Conservation (phyloP, 2,329 filamentous ascomycete species). For the Neofusicoccum parvum region DNA sequence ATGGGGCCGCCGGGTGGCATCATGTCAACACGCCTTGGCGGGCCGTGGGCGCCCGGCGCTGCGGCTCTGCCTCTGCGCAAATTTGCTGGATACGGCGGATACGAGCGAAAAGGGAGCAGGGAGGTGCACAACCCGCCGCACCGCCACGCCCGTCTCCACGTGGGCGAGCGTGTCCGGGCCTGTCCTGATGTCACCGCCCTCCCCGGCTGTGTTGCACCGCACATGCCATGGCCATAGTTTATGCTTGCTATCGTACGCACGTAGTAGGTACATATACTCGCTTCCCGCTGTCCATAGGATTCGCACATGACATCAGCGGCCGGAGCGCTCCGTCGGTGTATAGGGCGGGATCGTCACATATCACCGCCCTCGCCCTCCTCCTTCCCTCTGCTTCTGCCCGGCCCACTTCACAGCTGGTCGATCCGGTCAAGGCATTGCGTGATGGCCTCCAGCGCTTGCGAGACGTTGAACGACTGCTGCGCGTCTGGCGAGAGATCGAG, state of each 20-base stretch:
- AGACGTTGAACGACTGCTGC: conserved; percentile 6
- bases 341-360: conserved; percentile 1
- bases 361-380: background rate
- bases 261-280: background rate
- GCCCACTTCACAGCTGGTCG: background rate
- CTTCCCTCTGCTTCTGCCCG: background rate
- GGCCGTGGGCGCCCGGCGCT: background rate
- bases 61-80: conserved; percentile 6
- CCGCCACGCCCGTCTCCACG: background rate
- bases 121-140: background rate
- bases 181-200: no score
- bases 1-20: background rate
- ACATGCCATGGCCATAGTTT: no score
- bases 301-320: background rate
- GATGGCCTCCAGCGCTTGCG: conserved; percentile 13
- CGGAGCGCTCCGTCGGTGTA: background rate
- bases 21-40: background rate
- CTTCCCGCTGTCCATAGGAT: conserved; percentile 1
- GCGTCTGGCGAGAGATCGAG: conserved; percentile 2
- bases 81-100: conserved; percentile 13
- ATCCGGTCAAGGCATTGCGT: conserved; percentile 13
- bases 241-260: no score
- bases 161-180: background rate
- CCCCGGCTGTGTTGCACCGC: no score
- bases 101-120: background rate